Base-by-base conservation (phyloP, 768 basidiomycete species). In the Termitomyces sp. region DNA sequence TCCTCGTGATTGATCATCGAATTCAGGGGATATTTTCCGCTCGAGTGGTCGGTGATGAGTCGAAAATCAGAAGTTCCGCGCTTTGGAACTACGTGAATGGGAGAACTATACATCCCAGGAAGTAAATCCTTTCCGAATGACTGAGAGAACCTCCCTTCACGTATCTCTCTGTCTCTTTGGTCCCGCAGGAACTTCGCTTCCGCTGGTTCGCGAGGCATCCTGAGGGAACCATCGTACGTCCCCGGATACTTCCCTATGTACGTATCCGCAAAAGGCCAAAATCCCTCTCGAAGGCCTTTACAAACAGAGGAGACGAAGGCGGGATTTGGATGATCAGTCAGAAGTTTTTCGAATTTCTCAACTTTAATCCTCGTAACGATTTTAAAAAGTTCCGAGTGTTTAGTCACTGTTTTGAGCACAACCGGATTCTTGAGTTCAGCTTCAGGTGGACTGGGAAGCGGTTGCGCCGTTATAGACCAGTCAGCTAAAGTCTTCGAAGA, bases 201-300 rank as follows among this genome's bases (percentile, higher is more conserved):
- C 18, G 16, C 33, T 18, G 51, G 36, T 16, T 40, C 10, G 38
- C 52, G 38, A 32, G 40, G 40, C 44, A 36, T 51, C 36, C 7
- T 20, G 16, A 35, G 26, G 9, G 38, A 53, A 18, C 52, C 26
- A 12, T 53, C 52, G 12, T 36, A 18, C 1, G 9, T 58, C 3
- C 32, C 32, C 4, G 57, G 52, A 1, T 53, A 53, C 5, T 41
- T 8, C 5, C 10, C 38, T 12, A 53, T 53, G 2, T 36, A 32
- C 6, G 57, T 58, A 32, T 58, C 12, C 10, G 57, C 57, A 5
- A 43, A 58, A 23, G 57, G 57, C 57, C 57, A 58, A 44, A 58
- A 58, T 9, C 57, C 57, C 23, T 58, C 33, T 13, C 50, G 43
- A 33, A 59, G 51, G n/a, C 58, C 58, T 59, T 48, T 52, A 28